A percentile compares a stretch with the other conserved stretches of the same genome.
These are phyloP conservation scores for Neopestalotiopsis clavispora DNA, from an alignment of 2,329 filamentous ascomycete genomes.

Conservation along the genomic window DNA sequence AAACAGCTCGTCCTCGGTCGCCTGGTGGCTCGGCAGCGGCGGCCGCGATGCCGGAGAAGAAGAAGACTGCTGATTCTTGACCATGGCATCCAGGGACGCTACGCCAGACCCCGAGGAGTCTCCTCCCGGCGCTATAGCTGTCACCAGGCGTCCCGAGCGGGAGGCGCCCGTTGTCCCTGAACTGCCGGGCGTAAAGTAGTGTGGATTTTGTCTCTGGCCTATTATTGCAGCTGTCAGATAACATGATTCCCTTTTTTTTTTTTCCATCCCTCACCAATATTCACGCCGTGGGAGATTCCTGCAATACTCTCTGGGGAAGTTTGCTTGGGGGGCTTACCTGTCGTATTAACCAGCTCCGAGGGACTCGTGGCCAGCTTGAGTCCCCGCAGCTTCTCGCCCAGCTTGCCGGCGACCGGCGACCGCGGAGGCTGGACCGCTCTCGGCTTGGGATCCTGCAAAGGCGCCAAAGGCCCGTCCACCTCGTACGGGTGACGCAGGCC, in stretches of 20 bases:
- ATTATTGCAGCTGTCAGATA: conserved; percentile 16
- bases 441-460: conserved; percentile 24
- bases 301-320: too few relatives aligned
- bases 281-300: background rate
- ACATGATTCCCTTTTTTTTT: background rate
- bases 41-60: conserved; percentile 29
- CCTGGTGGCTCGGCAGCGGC: conserved; percentile 38
- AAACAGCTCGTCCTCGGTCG: conserved; percentile 82
- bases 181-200: conserved; percentile 19
- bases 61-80: conserved; percentile 39
- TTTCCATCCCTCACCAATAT: background rate
- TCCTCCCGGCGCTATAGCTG: background rate
- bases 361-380: conserved; percentile 78
- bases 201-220: conserved; percentile 20
- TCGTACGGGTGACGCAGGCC: conserved; percentile 55
- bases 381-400: conserved; percentile 81
- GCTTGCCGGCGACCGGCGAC: conserved; percentile 67
- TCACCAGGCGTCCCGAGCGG: conserved; percentile 10
- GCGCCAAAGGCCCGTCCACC: conserved; percentile 21
- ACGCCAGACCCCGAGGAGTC: conserved; percentile 25
- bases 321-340: conserved; percentile 48
- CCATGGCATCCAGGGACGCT: conserved; percentile 45
- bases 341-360: conserved; percentile 60
- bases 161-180: conserved; percentile 19
- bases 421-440: conserved; percentile 60